Conservation (phyloP, 768 basidiomycete genomes). For the Heimioporus sp. region DNA sequence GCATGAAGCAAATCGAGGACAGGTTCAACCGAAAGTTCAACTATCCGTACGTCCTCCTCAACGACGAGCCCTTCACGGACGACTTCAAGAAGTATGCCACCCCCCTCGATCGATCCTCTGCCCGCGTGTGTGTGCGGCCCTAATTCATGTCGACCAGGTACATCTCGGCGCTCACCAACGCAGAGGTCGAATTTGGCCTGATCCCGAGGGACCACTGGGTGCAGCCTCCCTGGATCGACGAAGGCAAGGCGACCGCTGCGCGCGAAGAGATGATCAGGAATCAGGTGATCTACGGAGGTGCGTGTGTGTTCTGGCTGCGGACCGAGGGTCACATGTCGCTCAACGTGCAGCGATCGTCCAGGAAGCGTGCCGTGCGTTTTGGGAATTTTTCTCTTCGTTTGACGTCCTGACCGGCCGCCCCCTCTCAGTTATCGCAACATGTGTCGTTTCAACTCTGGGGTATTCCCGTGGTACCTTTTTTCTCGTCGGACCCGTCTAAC, state of each 20-base stretch:
- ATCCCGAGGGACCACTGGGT: slow-evolving; percentile 72
- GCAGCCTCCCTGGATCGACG: slow-evolving; percentile 79
- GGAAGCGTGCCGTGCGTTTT: slow-evolving; percentile 70
- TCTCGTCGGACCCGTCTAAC: neutral
- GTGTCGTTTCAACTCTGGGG: slow-evolving; percentile 94
- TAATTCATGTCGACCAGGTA: slow-evolving; percentile 22
- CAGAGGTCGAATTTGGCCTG: slow-evolving; percentile 51
- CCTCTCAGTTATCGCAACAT: slow-evolving; percentile 78
- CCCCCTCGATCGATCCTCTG: neutral
- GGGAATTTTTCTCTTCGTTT: neutral
- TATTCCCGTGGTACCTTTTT: slow-evolving; percentile 26
- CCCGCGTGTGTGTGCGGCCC: slow-evolving; percentile 4
- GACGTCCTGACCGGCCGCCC: slow-evolving; percentile 7
- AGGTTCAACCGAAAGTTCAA: slow-evolving; percentile 77
- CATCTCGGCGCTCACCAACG: slow-evolving; percentile 28
- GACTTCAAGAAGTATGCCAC: slow-evolving; percentile 68
- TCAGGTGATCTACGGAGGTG: slow-evolving; percentile 67
- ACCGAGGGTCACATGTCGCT: slow-evolving; percentile 5
- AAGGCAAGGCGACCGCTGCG: slow-evolving; percentile 53
- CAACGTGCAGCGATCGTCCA: slow-evolving; percentile 23
- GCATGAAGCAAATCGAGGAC: slow-evolving; percentile 79
- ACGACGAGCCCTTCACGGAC: slow-evolving; percentile 76
- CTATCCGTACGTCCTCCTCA: slow-evolving; percentile 90
- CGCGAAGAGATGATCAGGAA: slow-evolving; percentile 63
- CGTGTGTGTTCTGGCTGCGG: neutral